Evolutionary conservation across 2,329 filamentous ascomycete species (phyloP), one percentile per base, ranked within the genome.

Genomic region (Aspergillus ustus): DNA sequence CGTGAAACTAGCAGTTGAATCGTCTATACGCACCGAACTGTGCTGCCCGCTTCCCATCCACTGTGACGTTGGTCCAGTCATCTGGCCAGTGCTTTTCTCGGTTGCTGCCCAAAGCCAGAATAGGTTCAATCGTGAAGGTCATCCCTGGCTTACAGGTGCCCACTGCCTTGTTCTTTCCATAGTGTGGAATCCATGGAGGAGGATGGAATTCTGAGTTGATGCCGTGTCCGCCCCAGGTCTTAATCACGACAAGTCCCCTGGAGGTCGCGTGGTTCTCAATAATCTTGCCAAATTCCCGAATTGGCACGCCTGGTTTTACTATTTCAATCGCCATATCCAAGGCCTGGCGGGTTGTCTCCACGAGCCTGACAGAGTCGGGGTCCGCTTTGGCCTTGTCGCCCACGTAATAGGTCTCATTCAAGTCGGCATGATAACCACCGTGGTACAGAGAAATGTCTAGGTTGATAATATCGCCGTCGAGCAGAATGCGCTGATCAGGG

Each of bases 391-490:
- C 91, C 70, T 88, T 90, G 68, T 93, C 89, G 53, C 93, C 93
- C 40, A 97, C 89, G 75, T 97, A 97, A 80, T 97, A 97, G 5
- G 93, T 97, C 81, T 97, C 93, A 80, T 97, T 97, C 55, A 97
- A 80, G 73, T 97, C 93, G 61, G 91, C 91, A 74, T 97, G 93
- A 79, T 93, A 97, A 54, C 93, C 93, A 56, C 88, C 90, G 74
- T 97, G 91, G 77, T 93, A 97, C 31, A 97, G 81, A 0, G 92
- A 92, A 2, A 97, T 90, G 70, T 97, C 93, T 65, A 97, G 91
- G 78, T 97, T 97, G 70, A 97, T 81, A 65, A 97, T 97, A 74
- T 97, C 93, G 63, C 93, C 93, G 69, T 97, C 92, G 58, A 91
- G 78, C 3, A 97, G 84, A 7, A 90, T 81, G 61, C 93, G 87